Conservation (phyloP, 2,329 filamentous ascomycete species). For the Fulvia fulva region DNA sequence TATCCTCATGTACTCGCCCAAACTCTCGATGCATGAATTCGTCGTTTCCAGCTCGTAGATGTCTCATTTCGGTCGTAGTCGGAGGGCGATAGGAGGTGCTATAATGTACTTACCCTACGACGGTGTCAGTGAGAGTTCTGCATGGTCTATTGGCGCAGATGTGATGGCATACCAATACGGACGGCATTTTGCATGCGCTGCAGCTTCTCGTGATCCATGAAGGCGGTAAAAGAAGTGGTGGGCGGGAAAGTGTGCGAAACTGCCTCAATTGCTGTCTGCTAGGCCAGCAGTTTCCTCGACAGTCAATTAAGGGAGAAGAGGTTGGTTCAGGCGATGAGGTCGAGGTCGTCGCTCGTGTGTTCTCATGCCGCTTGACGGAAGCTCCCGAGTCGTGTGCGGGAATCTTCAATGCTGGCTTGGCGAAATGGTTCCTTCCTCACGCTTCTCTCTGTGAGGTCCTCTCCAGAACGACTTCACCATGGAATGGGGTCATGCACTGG, state of each 20-base stretch:
- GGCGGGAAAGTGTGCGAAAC: slow-evolving; percentile 5
- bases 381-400: not conserved
- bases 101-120: slow-evolving; percentile 31
- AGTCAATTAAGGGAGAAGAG: slow-evolving; percentile 7
- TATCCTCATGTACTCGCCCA: not conserved
- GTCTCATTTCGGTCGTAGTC: not conserved
- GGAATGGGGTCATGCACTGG: no score
- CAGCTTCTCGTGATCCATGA: slow-evolving; percentile 64
- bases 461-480: no score
- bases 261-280: slow-evolving; percentile 20
- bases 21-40: not conserved
- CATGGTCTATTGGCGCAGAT: not conserved
- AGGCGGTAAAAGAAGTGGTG: slow-evolving; percentile 15
- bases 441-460: no score
- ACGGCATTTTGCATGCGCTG: slow-evolving; percentile 63
- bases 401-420: not conserved
- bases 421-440: no score
- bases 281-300: slow-evolving; percentile 24
- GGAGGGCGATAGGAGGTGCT: not conserved
- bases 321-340: not conserved
- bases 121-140: slow-evolving; percentile 23
- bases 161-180: slow-evolving; percentile 63
- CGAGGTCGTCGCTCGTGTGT: not conserved
- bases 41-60: not conserved
- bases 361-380: not conserved